phyloP scores from a whole-genome alignment of 1,139 yeast genomes.

The Wickerhamomyces sp. region DNA sequence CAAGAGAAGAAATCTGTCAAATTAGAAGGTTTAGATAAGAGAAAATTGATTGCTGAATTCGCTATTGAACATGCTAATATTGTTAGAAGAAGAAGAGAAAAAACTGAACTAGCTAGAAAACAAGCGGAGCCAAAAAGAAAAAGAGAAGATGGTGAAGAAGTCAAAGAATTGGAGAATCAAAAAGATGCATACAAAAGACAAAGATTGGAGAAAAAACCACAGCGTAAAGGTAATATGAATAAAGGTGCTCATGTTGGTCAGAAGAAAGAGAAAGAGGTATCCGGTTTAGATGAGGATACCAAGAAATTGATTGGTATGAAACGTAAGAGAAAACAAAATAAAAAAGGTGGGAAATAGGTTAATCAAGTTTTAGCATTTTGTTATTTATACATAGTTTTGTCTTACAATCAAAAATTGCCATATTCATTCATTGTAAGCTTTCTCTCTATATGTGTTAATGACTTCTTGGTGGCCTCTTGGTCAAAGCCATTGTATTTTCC shows the following conservation, averaged over 20 bases:
- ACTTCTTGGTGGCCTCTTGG: conserved; percentile 34
- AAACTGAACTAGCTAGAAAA: conserved; percentile 44
- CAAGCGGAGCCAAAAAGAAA: conserved; percentile 27
- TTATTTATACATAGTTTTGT: background rate
- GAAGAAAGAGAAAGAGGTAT: conserved; percentile 18
- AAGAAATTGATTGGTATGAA: conserved; percentile 63
- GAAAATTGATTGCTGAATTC: conserved; percentile 88
- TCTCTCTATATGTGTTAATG: conserved; percentile 10
- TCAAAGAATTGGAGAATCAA: conserved; percentile 15
- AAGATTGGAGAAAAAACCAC: conserved; percentile 22
- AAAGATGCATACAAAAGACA: conserved; percentile 17
- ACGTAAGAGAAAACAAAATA: conserved; percentile 56
- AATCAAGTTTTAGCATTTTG: background rate
- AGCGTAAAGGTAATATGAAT: conserved; percentile 43
- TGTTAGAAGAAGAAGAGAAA: conserved; percentile 82
- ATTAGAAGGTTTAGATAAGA: conserved; percentile 50
- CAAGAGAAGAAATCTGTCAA: conserved; percentile 57
- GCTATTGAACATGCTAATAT: conserved; percentile 95
- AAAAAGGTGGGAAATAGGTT: conserved; percentile 14
- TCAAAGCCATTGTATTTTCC: conserved; percentile 64
- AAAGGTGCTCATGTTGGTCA: conserved; percentile 33
- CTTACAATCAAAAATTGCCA: background rate
- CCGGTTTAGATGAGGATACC: conserved; percentile 48
- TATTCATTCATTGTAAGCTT: no score
- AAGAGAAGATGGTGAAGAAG: conserved; percentile 29